Percentiles rank a stretch among this genome's conserved stretches.
These are phyloP conservation scores for Tetrapisispora namnaoensis DNA, from an alignment of 805 yeast species.

Conservation along the genomic window DNA sequence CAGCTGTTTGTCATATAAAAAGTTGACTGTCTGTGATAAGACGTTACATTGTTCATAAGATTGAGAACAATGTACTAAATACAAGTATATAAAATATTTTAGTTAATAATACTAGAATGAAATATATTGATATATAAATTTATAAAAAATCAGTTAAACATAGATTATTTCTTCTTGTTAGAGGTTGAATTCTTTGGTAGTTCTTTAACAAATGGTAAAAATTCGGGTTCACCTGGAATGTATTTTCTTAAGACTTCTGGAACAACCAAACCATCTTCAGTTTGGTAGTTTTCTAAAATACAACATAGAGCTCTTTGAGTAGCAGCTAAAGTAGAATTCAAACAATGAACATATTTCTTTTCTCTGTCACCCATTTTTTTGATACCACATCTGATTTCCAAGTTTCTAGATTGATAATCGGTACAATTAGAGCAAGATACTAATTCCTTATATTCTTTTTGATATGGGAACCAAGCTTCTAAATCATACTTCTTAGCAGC, in stretches of 20 bases:
- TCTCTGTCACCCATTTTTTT: conserved; percentile 90
- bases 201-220: conserved; percentile 81
- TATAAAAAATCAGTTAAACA: background rate
- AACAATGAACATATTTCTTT: conserved; percentile 96
- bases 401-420: conserved; percentile 96
- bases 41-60: no score
- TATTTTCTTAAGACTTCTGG: conserved; percentile 94
- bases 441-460: conserved; percentile 94
- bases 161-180: conserved; percentile 31
- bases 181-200: conserved; percentile 92
- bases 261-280: conserved; percentile 84
- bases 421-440: conserved; percentile 99
- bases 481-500: conserved; percentile 98
- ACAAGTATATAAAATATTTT: no score
- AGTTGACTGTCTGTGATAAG: no score
- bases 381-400: conserved; percentile 97
- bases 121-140: background rate
- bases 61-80: no score
- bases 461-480: conserved; percentile 99
- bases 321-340: conserved; percentile 94
- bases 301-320: conserved; percentile 98
- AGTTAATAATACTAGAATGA: background rate
- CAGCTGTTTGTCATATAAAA: no score
- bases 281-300: conserved; percentile 94
- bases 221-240: conserved; percentile 98